Evolutionary conservation across 495 filamentous ascomycete species (phyloP).

Genomic region (Gamarada debralockiae): DNA sequence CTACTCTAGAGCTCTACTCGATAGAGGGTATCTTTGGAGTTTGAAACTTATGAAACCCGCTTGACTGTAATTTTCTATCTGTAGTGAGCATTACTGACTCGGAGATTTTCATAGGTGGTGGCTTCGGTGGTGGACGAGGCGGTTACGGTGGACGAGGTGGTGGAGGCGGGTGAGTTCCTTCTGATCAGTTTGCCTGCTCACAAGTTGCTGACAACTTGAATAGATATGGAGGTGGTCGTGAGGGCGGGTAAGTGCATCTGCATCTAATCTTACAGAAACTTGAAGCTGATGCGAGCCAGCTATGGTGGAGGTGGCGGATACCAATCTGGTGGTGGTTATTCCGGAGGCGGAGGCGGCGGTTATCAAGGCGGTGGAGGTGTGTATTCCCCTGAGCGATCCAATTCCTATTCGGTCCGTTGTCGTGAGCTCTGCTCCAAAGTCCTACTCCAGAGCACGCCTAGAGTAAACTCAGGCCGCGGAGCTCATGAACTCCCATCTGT

Average conservation of each 20-base stretch:
- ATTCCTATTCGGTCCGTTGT: no score
- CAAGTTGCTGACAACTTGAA: not conserved
- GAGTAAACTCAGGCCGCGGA: no score
- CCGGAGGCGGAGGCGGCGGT: conserved; percentile 19
- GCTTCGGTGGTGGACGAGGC: conserved; percentile 16
- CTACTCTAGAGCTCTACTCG: conserved; percentile 9
- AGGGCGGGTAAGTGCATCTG: conserved; percentile 2
- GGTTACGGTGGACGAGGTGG: conserved; percentile 10
- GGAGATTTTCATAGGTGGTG: conserved; percentile 14
- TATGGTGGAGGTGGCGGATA: conserved; percentile 19
- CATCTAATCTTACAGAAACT: not conserved
- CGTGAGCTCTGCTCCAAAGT: no score
- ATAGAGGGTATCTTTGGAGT: no score
- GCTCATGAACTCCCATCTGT: no score
- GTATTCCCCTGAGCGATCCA: no score
- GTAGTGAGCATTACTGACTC: no score
- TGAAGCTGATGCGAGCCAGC: not conserved
- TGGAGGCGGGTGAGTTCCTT: conserved; percentile 11
- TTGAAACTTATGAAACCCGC: no score
- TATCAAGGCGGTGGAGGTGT: conserved; percentile 11
- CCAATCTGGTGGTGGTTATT: conserved; percentile 21
- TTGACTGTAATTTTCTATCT: no score
- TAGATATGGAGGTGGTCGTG: not conserved
- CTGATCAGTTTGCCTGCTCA: not conserved
- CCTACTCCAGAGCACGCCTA: no score